Evolutionary conservation across 2,329 filamentous ascomycete genomes (phyloP), one percentile per base, ranked within the genome.

Genomic region (Claviceps citrina): DNA sequence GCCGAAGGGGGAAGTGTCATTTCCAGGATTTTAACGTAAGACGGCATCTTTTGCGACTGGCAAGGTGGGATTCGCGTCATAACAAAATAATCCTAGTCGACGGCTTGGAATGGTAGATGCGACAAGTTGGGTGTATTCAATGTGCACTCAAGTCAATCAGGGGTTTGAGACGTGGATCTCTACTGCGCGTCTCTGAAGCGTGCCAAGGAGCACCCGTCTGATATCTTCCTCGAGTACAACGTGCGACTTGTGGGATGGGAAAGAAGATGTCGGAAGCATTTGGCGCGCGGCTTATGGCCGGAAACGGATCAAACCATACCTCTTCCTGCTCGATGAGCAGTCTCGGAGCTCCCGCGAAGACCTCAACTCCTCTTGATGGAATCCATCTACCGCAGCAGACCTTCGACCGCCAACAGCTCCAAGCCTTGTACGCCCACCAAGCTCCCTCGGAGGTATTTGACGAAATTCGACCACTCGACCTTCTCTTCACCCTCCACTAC

Each of bases 191-290:
- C 47, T 6, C 53, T 64, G 4, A 42, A 46, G 1, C 44, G 46
- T 9, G 46, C 51, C 8, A 48, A 48, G 13, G 49, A 52, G 28
- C 49, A 47, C 2, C 41, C 49, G 9, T 49, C 51, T 4, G 60
- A 63, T 44, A 53, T 53, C 30, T 45, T 56, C 15, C 49, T 60
- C 13, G 54, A 55, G 22, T 57, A 58, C 38, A 47, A 59, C 22
- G 46, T 61, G 12, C 51, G 54, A 13, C 55, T 65, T 24, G 52
- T 56, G 56, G 57, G 33, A 52, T 62, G 39, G 52, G 55, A 4
- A 60, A 61, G 18, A 50, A 50, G 34, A 53, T 64, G 27, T 50
- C 53, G n/a, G 51, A 50, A 31, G 50, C 50, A 1, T 55, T 63
- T 22, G 52, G 58, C 5, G 49, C 5, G 49, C 55, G 10, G 49